Evolutionary conservation across 495 filamentous ascomycete species (phyloP).

Genomic region (Penicillium pulvis): DNA sequence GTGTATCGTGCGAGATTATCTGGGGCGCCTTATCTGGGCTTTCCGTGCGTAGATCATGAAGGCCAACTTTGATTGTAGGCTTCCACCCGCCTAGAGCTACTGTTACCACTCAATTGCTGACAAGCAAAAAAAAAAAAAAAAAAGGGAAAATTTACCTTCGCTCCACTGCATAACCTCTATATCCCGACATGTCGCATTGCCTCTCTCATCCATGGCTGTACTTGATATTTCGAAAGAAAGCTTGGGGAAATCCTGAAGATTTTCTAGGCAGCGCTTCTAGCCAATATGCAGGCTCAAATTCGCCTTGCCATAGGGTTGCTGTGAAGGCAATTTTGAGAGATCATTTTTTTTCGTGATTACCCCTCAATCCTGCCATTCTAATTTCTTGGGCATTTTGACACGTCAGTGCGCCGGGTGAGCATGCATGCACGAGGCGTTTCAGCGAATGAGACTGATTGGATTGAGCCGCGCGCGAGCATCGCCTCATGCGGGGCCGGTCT

Average conservation of each 20-base stretch:
- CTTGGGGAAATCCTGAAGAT: background rate
- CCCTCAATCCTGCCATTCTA: background rate
- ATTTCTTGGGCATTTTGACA: background rate
- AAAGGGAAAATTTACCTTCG: background rate
- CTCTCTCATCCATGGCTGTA: background rate
- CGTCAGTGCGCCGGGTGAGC: background rate
- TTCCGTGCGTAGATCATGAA: background rate
- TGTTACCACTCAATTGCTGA: slow-evolving; percentile 1
- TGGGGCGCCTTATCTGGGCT: background rate
- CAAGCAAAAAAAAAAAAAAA: background rate
- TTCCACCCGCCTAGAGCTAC: background rate
- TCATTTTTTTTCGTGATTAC: background rate
- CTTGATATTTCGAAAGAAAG: no score
- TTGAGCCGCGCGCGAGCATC: background rate
- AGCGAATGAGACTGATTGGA: background rate
- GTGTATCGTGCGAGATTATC: background rate
- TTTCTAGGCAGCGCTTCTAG: background rate
- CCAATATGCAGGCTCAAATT: background rate
- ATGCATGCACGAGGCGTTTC: background rate
- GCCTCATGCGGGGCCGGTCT: background rate
- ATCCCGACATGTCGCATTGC: background rate
- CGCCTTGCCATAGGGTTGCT: background rate
- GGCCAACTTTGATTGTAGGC: background rate
- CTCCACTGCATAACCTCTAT: background rate
- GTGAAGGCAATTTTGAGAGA: background rate